Evolutionary conservation across 495 filamentous ascomycete species (phyloP).

Genomic region (Terfezia claveryi): DNA sequence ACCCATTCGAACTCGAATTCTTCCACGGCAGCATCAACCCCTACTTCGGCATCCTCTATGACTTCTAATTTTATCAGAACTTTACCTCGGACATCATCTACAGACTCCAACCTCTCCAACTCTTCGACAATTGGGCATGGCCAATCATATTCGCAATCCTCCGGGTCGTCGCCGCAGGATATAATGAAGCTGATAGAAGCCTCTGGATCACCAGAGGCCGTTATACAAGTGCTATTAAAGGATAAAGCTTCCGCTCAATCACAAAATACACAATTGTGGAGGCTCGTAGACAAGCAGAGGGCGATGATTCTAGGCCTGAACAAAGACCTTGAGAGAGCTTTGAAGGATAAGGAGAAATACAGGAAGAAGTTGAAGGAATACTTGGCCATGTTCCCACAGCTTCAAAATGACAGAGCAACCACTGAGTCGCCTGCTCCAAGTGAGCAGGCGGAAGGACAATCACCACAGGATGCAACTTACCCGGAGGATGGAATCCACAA

Average conservation of each 20-base stretch:
- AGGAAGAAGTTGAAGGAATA: constrained; percentile 66
- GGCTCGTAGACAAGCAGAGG: constrained; percentile 85
- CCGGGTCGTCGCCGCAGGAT: constrained; percentile 31
- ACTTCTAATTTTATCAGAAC: constrained; percentile 20
- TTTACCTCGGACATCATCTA: constrained; percentile 66
- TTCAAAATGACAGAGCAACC: constrained; percentile 27
- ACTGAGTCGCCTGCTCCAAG: constrained; percentile 17
- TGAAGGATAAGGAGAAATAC: constrained; percentile 91
- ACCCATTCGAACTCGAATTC: neutral
- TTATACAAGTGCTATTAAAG: constrained; percentile 68
- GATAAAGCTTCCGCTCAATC: constrained; percentile 73
- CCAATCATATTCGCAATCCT: constrained; percentile 37
- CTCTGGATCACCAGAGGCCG: constrained; percentile 74
- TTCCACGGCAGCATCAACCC: neutral
- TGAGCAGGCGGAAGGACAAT: neutral
- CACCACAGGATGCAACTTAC: neutral
- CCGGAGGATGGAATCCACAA: neutral
- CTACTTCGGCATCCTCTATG: constrained; percentile 10
- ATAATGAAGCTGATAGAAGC: constrained; percentile 52
- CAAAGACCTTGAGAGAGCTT: constrained; percentile 72
- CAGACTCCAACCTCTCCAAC: constrained; percentile 81
- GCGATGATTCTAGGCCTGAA: constrained; percentile 84
- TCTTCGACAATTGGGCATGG: constrained; percentile 41
- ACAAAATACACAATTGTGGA: constrained; percentile 87
- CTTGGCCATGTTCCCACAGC: constrained; percentile 25